phyloP scores from a whole-genome alignment of 768 basidiomycete species.

The Naganishia friedmannii region DNA sequence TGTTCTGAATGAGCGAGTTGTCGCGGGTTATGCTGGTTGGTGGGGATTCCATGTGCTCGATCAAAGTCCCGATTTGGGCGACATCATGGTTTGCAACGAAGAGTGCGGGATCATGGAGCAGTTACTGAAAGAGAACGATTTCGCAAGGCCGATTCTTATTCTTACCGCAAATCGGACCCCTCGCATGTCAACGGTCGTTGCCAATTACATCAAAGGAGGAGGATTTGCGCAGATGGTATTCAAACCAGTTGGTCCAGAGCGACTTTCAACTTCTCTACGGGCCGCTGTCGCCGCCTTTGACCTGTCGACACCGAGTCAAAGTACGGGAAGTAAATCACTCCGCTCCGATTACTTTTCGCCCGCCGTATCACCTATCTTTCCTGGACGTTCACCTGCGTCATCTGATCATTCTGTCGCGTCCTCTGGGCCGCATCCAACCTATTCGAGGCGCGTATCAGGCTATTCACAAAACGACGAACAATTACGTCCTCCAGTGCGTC shows the following conservation, averaged over 20 bases:
- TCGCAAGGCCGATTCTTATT: conserved; percentile 67
- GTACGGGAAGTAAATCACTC: conserved; percentile 1
- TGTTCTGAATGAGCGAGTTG: conserved; percentile 63
- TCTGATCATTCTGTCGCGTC: conserved; percentile 12
- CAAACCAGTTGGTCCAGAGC: conserved; percentile 82
- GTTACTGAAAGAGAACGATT: conserved; percentile 62
- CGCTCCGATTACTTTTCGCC: conserved; percentile 34
- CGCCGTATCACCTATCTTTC: conserved; percentile 13
- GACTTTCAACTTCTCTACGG: conserved; percentile 66
- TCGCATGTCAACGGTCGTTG: conserved; percentile 59
- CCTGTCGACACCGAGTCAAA: conserved; percentile 24
- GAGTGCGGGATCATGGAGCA: conserved; percentile 62
- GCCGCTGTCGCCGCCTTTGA: conserved; percentile 60
- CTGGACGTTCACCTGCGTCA: conserved; percentile 16
- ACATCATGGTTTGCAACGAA: conserved; percentile 79
- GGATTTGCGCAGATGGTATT: conserved; percentile 84
- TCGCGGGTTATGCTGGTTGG: conserved; percentile 67
- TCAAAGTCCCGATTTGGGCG: conserved; percentile 57
- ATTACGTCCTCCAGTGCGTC: conserved; percentile 1
- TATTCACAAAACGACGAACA: not conserved
- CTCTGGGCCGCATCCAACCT: conserved; percentile 9
- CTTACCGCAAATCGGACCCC: conserved; percentile 64
- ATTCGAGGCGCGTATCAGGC: conserved; percentile 11
- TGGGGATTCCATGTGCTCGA: conserved; percentile 65
- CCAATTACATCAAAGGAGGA: conserved; percentile 72